phyloP scores from a whole-genome alignment of 768 basidiomycete genomes.

The Russula emetica region DNA sequence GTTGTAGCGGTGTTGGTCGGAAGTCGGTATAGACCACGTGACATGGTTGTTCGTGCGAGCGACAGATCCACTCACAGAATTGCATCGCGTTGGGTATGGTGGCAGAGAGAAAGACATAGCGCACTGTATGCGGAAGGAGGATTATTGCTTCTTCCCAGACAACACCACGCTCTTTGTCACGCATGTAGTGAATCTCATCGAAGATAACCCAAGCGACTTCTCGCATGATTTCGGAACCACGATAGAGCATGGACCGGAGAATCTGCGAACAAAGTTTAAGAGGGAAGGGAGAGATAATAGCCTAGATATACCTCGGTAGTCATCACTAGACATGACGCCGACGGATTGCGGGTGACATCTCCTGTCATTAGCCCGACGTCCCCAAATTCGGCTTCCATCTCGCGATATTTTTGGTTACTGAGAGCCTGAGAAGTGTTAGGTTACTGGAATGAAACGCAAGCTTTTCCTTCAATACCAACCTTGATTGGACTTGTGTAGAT shows the following conservation, averaged over 20 bases:
- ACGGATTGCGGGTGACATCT: slow-evolving; percentile 98
- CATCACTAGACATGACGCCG: slow-evolving; percentile 97
- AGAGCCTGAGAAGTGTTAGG: slow-evolving; percentile 60
- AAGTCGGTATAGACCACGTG: slow-evolving; percentile 99
- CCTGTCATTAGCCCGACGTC: slow-evolving; percentile 99
- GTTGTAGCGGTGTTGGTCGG: slow-evolving; percentile 95
- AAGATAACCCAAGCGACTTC: slow-evolving; percentile 99
- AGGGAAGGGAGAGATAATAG: background rate
- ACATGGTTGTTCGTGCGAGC: slow-evolving; percentile 95
- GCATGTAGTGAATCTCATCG: slow-evolving; percentile 99
- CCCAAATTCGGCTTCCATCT: slow-evolving; percentile 94
- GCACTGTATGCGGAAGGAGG: slow-evolving; percentile 90
- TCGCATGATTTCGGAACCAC: slow-evolving; percentile 98
- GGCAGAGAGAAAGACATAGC: slow-evolving; percentile 97
- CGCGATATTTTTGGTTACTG: slow-evolving; percentile 98
- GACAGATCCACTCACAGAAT: slow-evolving; percentile 98
- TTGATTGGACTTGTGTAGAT: slow-evolving; percentile 99
- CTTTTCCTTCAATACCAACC: slow-evolving; percentile 47
- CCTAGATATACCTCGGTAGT: slow-evolving; percentile 81
- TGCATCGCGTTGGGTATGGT: slow-evolving; percentile 99
- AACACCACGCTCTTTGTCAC: slow-evolving; percentile 97
- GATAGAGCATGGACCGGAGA: slow-evolving; percentile 96
- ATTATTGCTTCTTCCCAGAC: slow-evolving; percentile 99
- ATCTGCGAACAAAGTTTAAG: slow-evolving; percentile 52
- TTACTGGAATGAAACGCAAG: slow-evolving; percentile 17